A percentile compares a stretch with the other conserved stretches of the same genome.
Evolutionary conservation across 805 yeast genomes (phyloP).

Genomic region (Starmerella sirachaensis): DNA sequence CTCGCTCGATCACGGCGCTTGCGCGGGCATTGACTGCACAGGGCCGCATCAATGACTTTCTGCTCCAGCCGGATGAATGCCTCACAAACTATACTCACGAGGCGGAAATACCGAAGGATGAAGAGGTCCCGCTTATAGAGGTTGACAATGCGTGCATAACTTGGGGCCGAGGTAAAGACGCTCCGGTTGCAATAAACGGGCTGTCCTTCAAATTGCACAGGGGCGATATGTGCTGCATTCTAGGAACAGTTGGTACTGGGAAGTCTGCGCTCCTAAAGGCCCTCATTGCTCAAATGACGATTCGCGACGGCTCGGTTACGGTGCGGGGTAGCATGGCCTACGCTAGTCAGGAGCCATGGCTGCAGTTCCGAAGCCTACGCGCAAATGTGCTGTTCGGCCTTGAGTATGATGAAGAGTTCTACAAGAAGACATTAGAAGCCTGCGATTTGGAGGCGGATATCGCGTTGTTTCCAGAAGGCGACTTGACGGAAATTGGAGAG

Average conservation of each 20-base stretch:
- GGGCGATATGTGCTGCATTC: constrained; percentile 73
- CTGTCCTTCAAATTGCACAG: constrained; percentile 53
- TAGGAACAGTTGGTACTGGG: constrained; percentile 85
- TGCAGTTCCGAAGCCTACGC: constrained; percentile 75
- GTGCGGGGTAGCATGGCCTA: constrained; percentile 66
- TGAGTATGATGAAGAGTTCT: constrained; percentile 62
- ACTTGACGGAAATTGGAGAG: constrained; percentile 82
- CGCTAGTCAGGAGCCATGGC: constrained; percentile 86
- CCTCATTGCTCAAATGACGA: constrained; percentile 63
- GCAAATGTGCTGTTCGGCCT: constrained; percentile 74
- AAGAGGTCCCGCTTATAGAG: constrained; percentile 6
- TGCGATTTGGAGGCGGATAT: constrained; percentile 75
- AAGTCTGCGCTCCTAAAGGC: constrained; percentile 74
- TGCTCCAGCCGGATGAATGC: constrained; percentile 15
- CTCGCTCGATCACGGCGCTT: constrained; percentile 12
- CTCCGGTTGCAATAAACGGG: constrained; percentile 43
- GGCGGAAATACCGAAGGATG: background rate
- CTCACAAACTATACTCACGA: constrained; percentile 7
- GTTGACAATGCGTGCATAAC: constrained; percentile 7
- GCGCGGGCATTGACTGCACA: constrained; percentile 17
- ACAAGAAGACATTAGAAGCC: constrained; percentile 41
- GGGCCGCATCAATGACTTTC: constrained; percentile 16
- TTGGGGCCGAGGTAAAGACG: constrained; percentile 12
- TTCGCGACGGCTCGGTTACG: constrained; percentile 53
- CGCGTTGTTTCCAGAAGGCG: constrained; percentile 68